phyloP scores from a whole-genome alignment of 108 stramenopile genomes.

The Schizochytrium sp. region DNA sequence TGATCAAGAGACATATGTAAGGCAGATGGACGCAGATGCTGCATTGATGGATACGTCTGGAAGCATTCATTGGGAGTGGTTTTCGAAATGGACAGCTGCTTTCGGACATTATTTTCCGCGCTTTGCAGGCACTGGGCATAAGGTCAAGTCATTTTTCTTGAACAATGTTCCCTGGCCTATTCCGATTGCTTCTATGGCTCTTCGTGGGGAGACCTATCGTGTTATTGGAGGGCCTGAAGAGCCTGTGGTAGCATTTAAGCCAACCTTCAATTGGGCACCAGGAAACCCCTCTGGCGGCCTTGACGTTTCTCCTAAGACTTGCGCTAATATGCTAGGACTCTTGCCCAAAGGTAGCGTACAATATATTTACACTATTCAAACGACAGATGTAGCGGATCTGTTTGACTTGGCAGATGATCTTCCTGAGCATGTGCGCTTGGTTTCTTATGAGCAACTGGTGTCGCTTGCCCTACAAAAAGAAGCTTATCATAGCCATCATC shows the following conservation, averaged over 20 bases:
- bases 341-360: constrained; percentile 54
- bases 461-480: constrained; percentile 40
- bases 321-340: constrained; percentile 36
- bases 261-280: not conserved
- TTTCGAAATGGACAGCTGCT: not conserved
- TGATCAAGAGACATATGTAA: constrained; percentile 34
- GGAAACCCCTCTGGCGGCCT: not conserved
- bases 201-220: not conserved
- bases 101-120: constrained; percentile 60
- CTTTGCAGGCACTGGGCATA: not conserved
- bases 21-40: constrained; percentile 31
- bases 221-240: not conserved
- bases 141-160: constrained; percentile 25
- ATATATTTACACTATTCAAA: constrained; percentile 48
- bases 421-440: constrained; percentile 56
- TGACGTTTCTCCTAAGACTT: not conserved
- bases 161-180: constrained; percentile 62
- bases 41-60: constrained; percentile 51
- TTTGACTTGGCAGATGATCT: constrained; percentile 53
- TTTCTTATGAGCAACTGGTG: constrained; percentile 53
- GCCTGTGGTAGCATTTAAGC: constrained; percentile 26
- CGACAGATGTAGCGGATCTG: constrained; percentile 56
- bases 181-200: constrained; percentile 52
- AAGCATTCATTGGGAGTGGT: constrained; percentile 62
- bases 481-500: not conserved